These are phyloP conservation scores for Calonectria crousiana DNA, from an alignment of 2,329 filamentous ascomycete genomes.

Conservation along the genomic window DNA sequence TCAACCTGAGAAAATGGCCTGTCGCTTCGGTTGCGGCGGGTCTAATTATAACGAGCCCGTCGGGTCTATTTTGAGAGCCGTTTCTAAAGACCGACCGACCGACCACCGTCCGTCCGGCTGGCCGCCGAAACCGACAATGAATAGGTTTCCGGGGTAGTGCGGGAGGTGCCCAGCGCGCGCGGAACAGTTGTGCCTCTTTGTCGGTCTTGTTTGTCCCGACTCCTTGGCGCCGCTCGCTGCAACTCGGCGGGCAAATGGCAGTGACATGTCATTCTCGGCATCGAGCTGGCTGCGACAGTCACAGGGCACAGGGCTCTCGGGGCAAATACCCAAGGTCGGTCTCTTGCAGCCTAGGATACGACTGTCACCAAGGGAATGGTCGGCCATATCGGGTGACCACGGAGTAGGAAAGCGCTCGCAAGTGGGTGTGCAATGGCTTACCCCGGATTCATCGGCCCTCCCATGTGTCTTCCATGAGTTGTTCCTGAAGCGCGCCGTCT, in stretches of 20 bases:
- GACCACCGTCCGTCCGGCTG: not conserved
- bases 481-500: slow-evolving; percentile 6
- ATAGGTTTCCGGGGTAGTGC: not conserved
- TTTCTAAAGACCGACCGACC: not conserved
- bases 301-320: slow-evolving; percentile 1
- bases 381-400: slow-evolving; percentile 16
- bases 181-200: not conserved
- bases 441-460: slow-evolving; percentile 8
- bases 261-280: slow-evolving; percentile 6
- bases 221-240: not conserved
- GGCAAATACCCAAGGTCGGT: not conserved
- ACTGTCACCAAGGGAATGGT: not conserved
- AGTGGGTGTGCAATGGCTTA: slow-evolving; percentile 20
- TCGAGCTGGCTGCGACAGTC: slow-evolving; percentile 5
- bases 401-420: not conserved
- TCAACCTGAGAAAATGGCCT: not conserved
- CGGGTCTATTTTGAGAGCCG: slow-evolving; percentile 11
- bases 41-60: slow-evolving; percentile 7
- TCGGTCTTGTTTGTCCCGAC: not conserved
- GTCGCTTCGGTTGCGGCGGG: slow-evolving; percentile 20
- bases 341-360: slow-evolving; percentile 5
- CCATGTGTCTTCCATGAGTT: not conserved
- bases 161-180: not conserved
- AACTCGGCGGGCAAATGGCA: not conserved
- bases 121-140: not conserved